Conservation (phyloP, 2,329 filamentous ascomycete species). For the Meredithiella fracta region DNA sequence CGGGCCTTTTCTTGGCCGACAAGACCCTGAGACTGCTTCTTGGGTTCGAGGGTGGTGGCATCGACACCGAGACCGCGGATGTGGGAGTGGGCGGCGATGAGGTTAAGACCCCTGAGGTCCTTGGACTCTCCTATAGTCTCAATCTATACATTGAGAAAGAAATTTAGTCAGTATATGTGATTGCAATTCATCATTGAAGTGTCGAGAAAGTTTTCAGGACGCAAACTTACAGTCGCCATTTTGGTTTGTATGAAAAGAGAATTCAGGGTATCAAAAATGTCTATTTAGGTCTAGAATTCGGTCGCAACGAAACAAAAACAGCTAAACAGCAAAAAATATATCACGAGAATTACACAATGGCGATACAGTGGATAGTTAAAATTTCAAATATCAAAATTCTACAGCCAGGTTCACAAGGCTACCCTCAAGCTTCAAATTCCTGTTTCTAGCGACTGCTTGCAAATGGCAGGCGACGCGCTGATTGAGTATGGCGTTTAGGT, state of each 20-base stretch:
- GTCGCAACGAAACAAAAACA: not conserved
- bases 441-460: constrained; percentile 1
- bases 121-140: constrained; percentile 84
- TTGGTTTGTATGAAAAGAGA: constrained; percentile 18
- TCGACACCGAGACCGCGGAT: constrained; percentile 93
- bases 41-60: constrained; percentile 74
- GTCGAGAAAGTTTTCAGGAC: constrained; percentile 7
- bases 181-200: not conserved
- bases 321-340: not conserved
- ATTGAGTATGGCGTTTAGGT: constrained; percentile 3
- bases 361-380: not conserved
- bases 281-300: not conserved
- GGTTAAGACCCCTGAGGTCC: constrained; percentile 88
- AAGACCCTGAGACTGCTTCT: constrained; percentile 71
- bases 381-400: not conserved
- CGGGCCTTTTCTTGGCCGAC: constrained; percentile 93
- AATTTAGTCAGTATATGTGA: not conserved
- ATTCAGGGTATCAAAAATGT: not conserved
- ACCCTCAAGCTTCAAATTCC: constrained; percentile 8
- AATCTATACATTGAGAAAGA: constrained; percentile 29
- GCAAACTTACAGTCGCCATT: constrained; percentile 37
- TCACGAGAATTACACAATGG: not conserved
- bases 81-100: constrained; percentile 96
- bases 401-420: constrained; percentile 18
- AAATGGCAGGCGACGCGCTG: constrained; percentile 7